Percentiles rank a stretch among this genome's conserved stretches.
These are phyloP conservation scores for Auricularia auricula-judae DNA, from an alignment of 768 basidiomycete genomes.

Conservation along the genomic window DNA sequence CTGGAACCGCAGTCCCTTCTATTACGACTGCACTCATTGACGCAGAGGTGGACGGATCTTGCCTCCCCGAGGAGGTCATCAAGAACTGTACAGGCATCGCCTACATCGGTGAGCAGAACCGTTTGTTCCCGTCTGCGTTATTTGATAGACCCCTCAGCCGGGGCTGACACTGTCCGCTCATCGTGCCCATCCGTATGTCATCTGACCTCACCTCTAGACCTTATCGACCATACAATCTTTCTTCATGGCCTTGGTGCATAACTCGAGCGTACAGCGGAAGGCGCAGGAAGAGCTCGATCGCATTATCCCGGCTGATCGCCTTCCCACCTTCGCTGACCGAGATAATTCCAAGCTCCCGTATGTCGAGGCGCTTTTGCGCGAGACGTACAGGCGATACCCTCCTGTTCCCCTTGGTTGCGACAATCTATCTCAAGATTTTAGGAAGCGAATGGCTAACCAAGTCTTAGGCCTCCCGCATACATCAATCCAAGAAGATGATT, in stretches of 20 bases:
- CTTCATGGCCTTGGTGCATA: too few relatives aligned
- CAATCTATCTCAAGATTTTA: too few relatives aligned
- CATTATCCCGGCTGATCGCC: too few relatives aligned
- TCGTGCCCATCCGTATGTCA: too few relatives aligned
- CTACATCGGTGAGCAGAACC: constrained; percentile 30
- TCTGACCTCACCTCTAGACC: too few relatives aligned
- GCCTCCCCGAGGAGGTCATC: constrained; percentile 28
- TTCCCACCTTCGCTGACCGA: constrained; percentile 33
- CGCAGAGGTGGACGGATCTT: not conserved
- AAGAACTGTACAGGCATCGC: constrained; percentile 41
- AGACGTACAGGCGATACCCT: constrained; percentile 33
- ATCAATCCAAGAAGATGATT: too few relatives aligned
- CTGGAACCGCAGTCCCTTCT: not conserved
- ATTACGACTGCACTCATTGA: not conserved
- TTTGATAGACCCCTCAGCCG: not conserved
- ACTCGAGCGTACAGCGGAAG: too few relatives aligned
- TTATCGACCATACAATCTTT: too few relatives aligned
- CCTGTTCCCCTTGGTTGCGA: constrained; percentile 21
- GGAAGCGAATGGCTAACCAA: constrained; percentile 6
- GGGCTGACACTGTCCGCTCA: too few relatives aligned
- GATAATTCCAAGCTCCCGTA: constrained; percentile 32
- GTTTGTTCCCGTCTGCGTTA: not conserved
- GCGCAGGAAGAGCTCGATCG: too few relatives aligned
- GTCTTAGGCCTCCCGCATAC: not conserved
- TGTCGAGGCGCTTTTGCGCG: constrained; percentile 23